Evolutionary conservation across 164 flowering plant species (phyloP).

Genomic region (Amborella trichopoda): DNA sequence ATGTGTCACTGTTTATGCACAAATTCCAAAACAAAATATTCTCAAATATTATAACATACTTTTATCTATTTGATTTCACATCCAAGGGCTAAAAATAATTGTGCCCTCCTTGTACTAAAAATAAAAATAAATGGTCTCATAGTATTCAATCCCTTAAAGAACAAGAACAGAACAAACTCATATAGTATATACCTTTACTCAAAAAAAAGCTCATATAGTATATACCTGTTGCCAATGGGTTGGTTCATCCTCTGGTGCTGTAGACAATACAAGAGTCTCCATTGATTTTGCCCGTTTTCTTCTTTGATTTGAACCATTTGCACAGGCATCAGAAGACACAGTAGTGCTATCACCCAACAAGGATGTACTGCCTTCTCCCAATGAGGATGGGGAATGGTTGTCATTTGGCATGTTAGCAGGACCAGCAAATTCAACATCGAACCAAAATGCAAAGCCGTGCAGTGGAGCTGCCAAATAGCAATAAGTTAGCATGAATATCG

Average conservation of each 20-base stretch:
- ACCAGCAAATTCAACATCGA: slow-evolving; percentile 77
- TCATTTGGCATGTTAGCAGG: slow-evolving; percentile 24
- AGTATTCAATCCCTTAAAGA: too few species aligned
- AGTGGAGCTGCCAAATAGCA: slow-evolving; percentile 56
- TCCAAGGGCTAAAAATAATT: too few species aligned
- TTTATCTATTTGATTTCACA: too few species aligned
- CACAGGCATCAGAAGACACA: slow-evolving; percentile 14
- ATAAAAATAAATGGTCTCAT: too few species aligned
- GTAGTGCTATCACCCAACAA: slow-evolving; percentile 3
- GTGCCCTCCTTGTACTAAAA: too few species aligned
- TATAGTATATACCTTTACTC: too few species aligned
- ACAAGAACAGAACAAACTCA: too few species aligned
- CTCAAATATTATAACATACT: too few species aligned
- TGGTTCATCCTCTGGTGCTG: slow-evolving; percentile 94
- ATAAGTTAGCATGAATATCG: not conserved
- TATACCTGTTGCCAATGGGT: slow-evolving; percentile 99
- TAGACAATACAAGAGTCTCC: slow-evolving; percentile 68
- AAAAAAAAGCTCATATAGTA: too few species aligned
- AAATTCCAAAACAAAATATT: too few species aligned
- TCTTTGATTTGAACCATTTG: slow-evolving; percentile 27
- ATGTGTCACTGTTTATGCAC: too few species aligned
- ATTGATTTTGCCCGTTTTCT: slow-evolving; percentile 54
- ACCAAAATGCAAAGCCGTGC: slow-evolving; percentile 99
- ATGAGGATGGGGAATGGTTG: slow-evolving; percentile 14
- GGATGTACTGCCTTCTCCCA: too few species aligned